Conservation (phyloP, 202 grass and related monocot genomes). For the Panicum virgatum region DNA sequence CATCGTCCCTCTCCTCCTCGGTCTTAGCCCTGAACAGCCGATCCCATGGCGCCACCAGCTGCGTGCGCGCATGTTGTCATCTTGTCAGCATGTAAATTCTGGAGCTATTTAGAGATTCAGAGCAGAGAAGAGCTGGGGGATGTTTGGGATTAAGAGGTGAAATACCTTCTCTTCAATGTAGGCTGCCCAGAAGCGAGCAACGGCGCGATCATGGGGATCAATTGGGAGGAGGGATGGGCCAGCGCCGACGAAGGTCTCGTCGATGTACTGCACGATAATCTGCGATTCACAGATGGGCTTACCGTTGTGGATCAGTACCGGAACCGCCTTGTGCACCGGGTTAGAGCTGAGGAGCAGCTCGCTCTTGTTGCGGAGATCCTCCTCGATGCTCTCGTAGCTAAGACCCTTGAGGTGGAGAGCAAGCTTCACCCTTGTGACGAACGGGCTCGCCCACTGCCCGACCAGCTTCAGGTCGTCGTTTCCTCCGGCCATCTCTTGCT, state of each 20-base stretch:
- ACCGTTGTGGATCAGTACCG: slow-evolving; percentile 38
- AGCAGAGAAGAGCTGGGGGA: neutral
- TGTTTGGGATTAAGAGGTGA: neutral
- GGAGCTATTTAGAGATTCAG: neutral
- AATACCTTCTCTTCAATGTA: slow-evolving; percentile 44
- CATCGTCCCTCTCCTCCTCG: slow-evolving; percentile 7
- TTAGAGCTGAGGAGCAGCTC: slow-evolving; percentile 47
- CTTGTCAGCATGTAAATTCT: neutral
- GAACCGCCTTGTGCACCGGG: slow-evolving; percentile 46
- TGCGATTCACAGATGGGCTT: slow-evolving; percentile 42
- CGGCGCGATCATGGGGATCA: slow-evolving; percentile 43
- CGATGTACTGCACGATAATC: slow-evolving; percentile 54
- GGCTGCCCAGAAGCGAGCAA: slow-evolving; percentile 46
- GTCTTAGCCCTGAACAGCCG: neutral
- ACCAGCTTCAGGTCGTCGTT: slow-evolving; percentile 44
- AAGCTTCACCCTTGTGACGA: slow-evolving; percentile 37
- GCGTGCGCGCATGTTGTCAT: neutral
- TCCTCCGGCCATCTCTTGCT: slow-evolving; percentile 20
- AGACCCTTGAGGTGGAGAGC: slow-evolving; percentile 48
- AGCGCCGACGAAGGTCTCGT: slow-evolving; percentile 27
- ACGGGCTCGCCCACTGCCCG: slow-evolving; percentile 43
- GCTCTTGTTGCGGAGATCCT: slow-evolving; percentile 50
- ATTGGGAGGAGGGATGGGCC: slow-evolving; percentile 34
- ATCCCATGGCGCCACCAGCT: slow-evolving; percentile 11
- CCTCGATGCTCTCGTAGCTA: slow-evolving; percentile 46